Evolutionary conservation across 116 monocot genomes (phyloP).

Genomic region (Thalassia testudinum): DNA sequence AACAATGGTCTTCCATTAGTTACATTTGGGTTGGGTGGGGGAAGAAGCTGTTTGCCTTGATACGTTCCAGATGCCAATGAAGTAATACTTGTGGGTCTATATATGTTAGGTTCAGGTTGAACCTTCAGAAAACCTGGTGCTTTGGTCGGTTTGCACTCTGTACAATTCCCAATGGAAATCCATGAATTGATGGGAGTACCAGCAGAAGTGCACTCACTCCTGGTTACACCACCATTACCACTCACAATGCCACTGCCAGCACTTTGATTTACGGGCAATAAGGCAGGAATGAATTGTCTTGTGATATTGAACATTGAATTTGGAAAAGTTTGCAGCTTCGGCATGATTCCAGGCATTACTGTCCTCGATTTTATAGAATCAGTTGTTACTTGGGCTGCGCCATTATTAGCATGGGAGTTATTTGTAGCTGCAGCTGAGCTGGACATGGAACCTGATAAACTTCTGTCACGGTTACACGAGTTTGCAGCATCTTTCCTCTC

Average conservation of each 20-base stretch:
- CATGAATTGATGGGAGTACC: slow-evolving; percentile 20
- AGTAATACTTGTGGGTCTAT: slow-evolving; percentile 17
- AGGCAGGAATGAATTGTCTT: slow-evolving; percentile 10
- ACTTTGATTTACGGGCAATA: slow-evolving; percentile 19
- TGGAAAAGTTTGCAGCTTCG: slow-evolving; percentile 15
- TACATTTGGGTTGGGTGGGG: slow-evolving; percentile 1
- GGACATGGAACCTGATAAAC: too few relatives aligned
- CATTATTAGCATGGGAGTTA: too few relatives aligned
- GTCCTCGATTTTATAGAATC: slow-evolving; percentile 21
- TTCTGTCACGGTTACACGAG: too few relatives aligned
- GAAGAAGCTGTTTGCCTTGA: slow-evolving; percentile 8
- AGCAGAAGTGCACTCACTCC: too few relatives aligned
- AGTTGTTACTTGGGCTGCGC: too few relatives aligned
- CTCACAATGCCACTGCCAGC: not conserved
- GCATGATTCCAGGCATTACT: slow-evolving; percentile 8
- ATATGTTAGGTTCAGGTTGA: slow-evolving; percentile 13
- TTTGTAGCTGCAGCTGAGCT: too few relatives aligned
- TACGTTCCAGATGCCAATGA: slow-evolving; percentile 1
- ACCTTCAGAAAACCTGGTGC: slow-evolving; percentile 2
- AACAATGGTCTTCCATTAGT: too few relatives aligned
- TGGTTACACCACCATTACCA: too few relatives aligned
- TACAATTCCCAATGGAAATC: slow-evolving; percentile 40
- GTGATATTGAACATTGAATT: slow-evolving; percentile 7
- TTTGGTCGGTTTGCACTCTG: slow-evolving; percentile 14
- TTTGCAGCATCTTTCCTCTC: too few relatives aligned